Evolutionary conservation across 495 filamentous ascomycete genomes (phyloP).

Genomic region (Daldinia loculata): DNA sequence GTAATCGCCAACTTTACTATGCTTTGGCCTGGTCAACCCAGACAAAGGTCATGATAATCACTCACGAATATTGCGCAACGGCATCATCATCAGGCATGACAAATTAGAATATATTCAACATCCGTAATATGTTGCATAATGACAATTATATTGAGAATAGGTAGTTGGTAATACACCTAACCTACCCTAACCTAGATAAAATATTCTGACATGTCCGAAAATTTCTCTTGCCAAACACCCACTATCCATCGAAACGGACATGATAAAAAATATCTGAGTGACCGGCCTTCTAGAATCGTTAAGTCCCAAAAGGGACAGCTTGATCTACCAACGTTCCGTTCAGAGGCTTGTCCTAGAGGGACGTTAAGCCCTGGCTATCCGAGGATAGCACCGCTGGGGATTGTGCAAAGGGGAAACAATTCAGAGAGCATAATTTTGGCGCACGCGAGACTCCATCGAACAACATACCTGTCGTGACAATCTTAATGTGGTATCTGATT

Average conservation of each 20-base stretch:
- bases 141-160: neutral
- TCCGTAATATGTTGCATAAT: neutral
- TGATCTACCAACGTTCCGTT: conserved; percentile 70
- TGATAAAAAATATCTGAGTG: conserved; percentile 57
- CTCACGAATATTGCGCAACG: no score
- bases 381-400: conserved; percentile 61
- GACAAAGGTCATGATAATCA: no score
- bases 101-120: neutral
- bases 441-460: conserved; percentile 15
- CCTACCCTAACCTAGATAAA: neutral
- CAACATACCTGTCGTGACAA: conserved; percentile 40
- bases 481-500: conserved; percentile 43
- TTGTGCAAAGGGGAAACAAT: conserved; percentile 4
- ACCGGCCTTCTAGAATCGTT: conserved; percentile 73
- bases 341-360: conserved; percentile 59
- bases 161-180: neutral
- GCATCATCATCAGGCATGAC: no score
- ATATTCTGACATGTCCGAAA: conserved; percentile 61
- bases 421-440: conserved; percentile 16
- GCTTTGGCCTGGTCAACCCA: no score
- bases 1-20: no score
- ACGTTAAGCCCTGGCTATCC: conserved; percentile 58
- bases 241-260: conserved; percentile 57
- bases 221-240: conserved; percentile 78
- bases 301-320: conserved; percentile 45